Evolutionary conservation across 306 rosid species (phyloP).

Genomic region (Urtica urens): DNA sequence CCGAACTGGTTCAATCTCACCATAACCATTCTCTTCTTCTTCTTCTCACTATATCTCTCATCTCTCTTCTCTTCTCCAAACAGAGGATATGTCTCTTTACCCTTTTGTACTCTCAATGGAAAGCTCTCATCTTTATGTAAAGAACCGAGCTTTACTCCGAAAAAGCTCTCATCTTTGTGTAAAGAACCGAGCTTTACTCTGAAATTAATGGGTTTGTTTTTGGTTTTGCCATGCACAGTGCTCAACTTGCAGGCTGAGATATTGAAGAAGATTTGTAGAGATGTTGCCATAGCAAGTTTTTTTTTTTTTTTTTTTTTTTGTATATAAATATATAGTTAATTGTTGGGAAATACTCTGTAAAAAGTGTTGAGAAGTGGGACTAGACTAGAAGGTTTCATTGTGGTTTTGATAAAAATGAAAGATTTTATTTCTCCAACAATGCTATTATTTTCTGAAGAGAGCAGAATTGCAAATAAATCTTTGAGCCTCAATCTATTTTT

Average conservation of each 20-base stretch:
- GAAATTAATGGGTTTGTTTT: constrained; percentile 31
- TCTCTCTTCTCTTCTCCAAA: constrained; percentile 18
- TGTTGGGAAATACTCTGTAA: constrained; percentile 12
- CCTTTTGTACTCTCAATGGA: constrained; percentile 24
- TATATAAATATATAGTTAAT: too few species aligned
- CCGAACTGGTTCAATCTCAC: constrained; percentile 69
- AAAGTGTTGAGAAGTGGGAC: neutral
- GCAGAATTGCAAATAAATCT: neutral
- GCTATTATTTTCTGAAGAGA: neutral
- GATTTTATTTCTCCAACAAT: too few species aligned
- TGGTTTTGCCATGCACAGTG: constrained; percentile 17
- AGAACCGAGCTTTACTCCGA: constrained; percentile 28
- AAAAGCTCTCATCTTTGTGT: constrained; percentile 14
- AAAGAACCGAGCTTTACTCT: constrained; percentile 31
- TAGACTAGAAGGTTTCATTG: constrained; percentile 10
- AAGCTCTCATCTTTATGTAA: constrained; percentile 19
- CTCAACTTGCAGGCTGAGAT: constrained; percentile 29
- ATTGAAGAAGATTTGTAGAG: constrained; percentile 33
- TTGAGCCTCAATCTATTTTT: neutral
- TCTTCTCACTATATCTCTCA: constrained; percentile 28
- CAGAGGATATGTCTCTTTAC: constrained; percentile 20
- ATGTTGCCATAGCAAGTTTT: constrained; percentile 33
- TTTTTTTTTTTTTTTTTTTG: neutral
- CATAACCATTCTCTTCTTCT: constrained; percentile 41
- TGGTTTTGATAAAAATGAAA: neutral